Evolutionary conservation across 1,284 basidiomycete genomes (phyloP).

Genomic region (Trametes sp.): DNA sequence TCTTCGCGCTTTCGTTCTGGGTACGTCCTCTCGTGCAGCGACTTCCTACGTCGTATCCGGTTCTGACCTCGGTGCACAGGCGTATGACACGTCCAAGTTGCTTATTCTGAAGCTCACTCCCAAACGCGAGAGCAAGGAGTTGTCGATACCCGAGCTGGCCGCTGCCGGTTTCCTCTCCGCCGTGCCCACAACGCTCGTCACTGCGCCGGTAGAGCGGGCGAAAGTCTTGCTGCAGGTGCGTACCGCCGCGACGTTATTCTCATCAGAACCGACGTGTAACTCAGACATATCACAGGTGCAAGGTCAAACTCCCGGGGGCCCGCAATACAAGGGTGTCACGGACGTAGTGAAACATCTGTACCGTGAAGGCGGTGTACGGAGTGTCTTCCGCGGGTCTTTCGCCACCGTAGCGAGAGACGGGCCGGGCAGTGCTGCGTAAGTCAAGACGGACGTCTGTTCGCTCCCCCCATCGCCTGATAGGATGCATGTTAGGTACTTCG

Average conservation of each 20-base stretch:
- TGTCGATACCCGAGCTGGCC: slow-evolving; percentile 89
- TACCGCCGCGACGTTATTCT: slow-evolving; percentile 1
- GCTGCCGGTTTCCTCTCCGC: slow-evolving; percentile 95
- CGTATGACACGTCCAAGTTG: slow-evolving; percentile 94
- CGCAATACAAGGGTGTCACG: slow-evolving; percentile 90
- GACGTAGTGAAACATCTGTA: slow-evolving; percentile 95
- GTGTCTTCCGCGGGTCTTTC: slow-evolving; percentile 92
- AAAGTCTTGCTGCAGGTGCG: slow-evolving; percentile 93
- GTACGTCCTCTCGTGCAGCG: slow-evolving; percentile 51
- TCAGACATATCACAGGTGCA: slow-evolving; percentile 47
- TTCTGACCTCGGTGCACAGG: slow-evolving; percentile 54
- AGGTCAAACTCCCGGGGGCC: slow-evolving; percentile 89
- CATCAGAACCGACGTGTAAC: too few species aligned
- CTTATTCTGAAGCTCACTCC: slow-evolving; percentile 81
- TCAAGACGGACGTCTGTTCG: slow-evolving; percentile 30
- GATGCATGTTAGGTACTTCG: slow-evolving; percentile 81
- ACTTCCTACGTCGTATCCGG: neutral
- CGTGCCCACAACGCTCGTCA: slow-evolving; percentile 90
- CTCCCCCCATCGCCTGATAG: slow-evolving; percentile 14
- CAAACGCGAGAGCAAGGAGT: slow-evolving; percentile 65
- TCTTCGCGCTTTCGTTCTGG: slow-evolving; percentile 99
- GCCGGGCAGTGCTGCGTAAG: slow-evolving; percentile 95
- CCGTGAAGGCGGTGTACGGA: slow-evolving; percentile 91
- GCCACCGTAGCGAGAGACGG: slow-evolving; percentile 96
- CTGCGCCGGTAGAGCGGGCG: slow-evolving; percentile 95